Conservation (phyloP, 306 rosid species). For the Cicer cuneatum region DNA sequence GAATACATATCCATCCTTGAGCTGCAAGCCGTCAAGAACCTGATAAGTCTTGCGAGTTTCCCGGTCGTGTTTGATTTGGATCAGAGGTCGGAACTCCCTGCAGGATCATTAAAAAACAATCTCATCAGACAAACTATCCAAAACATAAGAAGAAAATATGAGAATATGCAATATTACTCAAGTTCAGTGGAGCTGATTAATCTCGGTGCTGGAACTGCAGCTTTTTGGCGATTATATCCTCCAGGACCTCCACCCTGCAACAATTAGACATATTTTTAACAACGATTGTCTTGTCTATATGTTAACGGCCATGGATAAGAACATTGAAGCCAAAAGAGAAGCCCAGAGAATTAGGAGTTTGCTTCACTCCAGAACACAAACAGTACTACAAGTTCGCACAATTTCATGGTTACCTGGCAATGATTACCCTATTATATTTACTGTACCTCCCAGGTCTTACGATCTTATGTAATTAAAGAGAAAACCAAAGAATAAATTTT, state of each 20-base stretch:
- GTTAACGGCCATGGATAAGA: constrained; percentile 4
- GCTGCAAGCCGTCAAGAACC: constrained; percentile 78
- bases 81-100: constrained; percentile 95
- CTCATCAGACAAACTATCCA: constrained; percentile 32
- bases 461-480: constrained; percentile 1
- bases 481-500: constrained; percentile 1
- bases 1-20: constrained; percentile 86
- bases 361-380: constrained; percentile 4
- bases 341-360: not conserved
- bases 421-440: constrained; percentile 8
- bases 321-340: constrained; percentile 19
- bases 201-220: constrained; percentile 74
- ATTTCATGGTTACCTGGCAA: not conserved
- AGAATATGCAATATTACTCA: constrained; percentile 63
- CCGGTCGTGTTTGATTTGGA: constrained; percentile 70
- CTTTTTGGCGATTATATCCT: constrained; percentile 55
- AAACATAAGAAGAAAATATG: not conserved
- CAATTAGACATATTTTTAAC: constrained; percentile 34
- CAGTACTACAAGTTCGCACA: constrained; percentile 1
- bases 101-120: constrained; percentile 38
- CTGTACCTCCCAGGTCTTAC: constrained; percentile 23
- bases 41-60: constrained; percentile 72
- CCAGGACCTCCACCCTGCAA: constrained; percentile 79
- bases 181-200: constrained; percentile 91
- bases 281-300: constrained; percentile 1